Base-by-base conservation (phyloP, 257 asterid genomes). In the Plantago elongata region DNA sequence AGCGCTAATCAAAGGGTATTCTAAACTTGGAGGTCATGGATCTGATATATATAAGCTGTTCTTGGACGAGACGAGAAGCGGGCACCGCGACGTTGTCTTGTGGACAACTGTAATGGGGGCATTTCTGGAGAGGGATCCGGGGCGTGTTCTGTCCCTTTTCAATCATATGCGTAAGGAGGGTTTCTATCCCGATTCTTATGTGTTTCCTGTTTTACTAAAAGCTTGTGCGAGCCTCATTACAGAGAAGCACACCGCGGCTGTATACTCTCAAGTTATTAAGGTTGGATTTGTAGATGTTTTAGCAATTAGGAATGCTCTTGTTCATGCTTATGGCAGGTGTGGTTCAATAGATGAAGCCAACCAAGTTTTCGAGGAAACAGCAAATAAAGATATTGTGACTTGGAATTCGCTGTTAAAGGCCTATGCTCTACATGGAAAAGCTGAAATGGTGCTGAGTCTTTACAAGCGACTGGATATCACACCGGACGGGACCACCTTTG, bases 381-480 rank as follows among this genome's bases (percentile, higher is more conserved):
- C 63, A 11, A 50, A 27, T 7, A 82, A 77, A 78, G 96, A 89
- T 72, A 68, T 75, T 16, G 72, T 89, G 46, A 77, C 96, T 51
- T 89, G 96, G 95, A 89, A 84, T 60, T 77, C 98, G 43, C 78
- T 90, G 66, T 60, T 90, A 57, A 90, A 90, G 78, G 96, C 92
- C 60, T 85, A 79, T 74, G 91, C 98, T 37, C 62, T 85, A 47
- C 94, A 88, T 45, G 98, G 98, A 34, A 79, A 77, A 69, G 89
- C 88, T 12, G 77, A 75, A 65, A 65, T 54, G 62, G 89, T 90
- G 30, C 51, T 85, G 71, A 29, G 49, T 48, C 65, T 85, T 44
- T 91, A 84, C 59, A 54, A 58, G 45, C 75, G 66, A 62, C 86
- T 85, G 87, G 81, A 86, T 57, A 72, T 82, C 22, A 60, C 64